These are phyloP conservation scores for Amylostereum areolatum DNA, from an alignment of 1,284 basidiomycete species.

Conservation along the genomic window DNA sequence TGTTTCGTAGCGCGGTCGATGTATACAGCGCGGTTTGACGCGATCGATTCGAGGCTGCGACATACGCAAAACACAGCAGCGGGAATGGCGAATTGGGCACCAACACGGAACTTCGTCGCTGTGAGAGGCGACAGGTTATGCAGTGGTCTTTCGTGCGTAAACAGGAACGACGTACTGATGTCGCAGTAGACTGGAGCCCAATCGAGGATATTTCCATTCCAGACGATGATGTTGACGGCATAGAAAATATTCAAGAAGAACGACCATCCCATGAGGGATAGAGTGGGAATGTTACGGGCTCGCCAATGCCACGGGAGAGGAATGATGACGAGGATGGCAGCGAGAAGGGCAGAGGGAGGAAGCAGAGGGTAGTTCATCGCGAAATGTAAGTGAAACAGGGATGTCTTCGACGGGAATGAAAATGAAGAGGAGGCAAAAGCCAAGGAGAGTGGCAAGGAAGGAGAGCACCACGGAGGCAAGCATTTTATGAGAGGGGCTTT, in stretches of 20 bases:
- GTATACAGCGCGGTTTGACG: slow-evolving; percentile 12
- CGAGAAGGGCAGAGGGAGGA: slow-evolving; percentile 10
- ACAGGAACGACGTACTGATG: slow-evolving; percentile 31
- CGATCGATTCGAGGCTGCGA: slow-evolving; percentile 15
- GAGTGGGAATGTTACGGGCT: slow-evolving; percentile 33
- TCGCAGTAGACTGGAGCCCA: slow-evolving; percentile 37
- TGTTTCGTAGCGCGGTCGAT: slow-evolving; percentile 14
- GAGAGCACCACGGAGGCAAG: too few species aligned
- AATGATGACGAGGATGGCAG: slow-evolving; percentile 19
- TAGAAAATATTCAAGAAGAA: slow-evolving; percentile 29
- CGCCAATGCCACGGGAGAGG: slow-evolving; percentile 24
- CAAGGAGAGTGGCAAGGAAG: too few species aligned
- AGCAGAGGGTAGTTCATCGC: background rate
- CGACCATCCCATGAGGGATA: slow-evolving; percentile 35
- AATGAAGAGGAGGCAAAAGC: too few species aligned
- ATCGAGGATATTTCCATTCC: slow-evolving; percentile 27
- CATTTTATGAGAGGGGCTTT: too few species aligned
- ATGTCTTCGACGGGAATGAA: too few species aligned
- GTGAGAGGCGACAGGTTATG: slow-evolving; percentile 8
- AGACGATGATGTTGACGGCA: slow-evolving; percentile 34
- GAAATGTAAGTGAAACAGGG: too few species aligned
- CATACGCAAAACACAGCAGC: slow-evolving; percentile 28
- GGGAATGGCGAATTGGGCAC: slow-evolving; percentile 27
- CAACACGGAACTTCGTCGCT: slow-evolving; percentile 32
- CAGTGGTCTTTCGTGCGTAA: slow-evolving; percentile 2